Conservation (phyloP, 1,284 basidiomycete species). For the Moesziomyces sp. region DNA sequence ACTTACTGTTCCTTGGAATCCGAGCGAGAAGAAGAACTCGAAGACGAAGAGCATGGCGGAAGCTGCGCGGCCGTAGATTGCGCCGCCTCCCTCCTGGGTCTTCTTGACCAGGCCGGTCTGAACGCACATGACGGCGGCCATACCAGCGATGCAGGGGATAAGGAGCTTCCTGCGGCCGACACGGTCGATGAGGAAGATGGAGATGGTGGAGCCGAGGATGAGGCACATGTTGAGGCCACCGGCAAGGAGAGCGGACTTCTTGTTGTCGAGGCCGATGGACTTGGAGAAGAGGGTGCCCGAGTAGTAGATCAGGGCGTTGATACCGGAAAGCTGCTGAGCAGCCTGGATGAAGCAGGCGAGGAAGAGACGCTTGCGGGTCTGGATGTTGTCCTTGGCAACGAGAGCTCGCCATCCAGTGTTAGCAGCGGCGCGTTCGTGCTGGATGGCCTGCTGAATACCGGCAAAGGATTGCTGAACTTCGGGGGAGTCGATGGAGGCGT, state of each 20-base stretch:
- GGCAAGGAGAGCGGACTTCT: conserved; percentile 76
- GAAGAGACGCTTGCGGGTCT: conserved; percentile 75
- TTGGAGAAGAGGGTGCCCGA: conserved; percentile 67
- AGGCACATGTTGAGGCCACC: conserved; percentile 79
- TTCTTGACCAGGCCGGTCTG: conserved; percentile 71
- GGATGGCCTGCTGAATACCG: conserved; percentile 67
- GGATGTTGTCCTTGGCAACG: conserved; percentile 72
- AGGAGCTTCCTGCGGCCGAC: conserved; percentile 76
- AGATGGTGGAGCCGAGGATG: conserved; percentile 74
- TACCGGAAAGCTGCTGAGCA: conserved; percentile 77
- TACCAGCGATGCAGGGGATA: conserved; percentile 77
- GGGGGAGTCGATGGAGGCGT: conserved; percentile 72
- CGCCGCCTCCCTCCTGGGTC: conserved; percentile 66
- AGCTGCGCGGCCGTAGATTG: conserved; percentile 72
- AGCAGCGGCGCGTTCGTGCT: conserved; percentile 56
- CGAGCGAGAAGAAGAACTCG: conserved; percentile 77
- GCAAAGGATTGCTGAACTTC: conserved; percentile 70
- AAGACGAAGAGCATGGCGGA: conserved; percentile 75
- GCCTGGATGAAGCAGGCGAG: conserved; percentile 75
- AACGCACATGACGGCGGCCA: conserved; percentile 75
- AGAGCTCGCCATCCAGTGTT: conserved; percentile 70
- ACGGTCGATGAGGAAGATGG: conserved; percentile 72
- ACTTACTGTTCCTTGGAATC: conserved; percentile 77
- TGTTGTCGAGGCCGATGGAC: conserved; percentile 70
- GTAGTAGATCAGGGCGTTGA: conserved; percentile 77